phyloP scores from a whole-genome alignment of 306 rosid species.

The Trifolium dubium region DNA sequence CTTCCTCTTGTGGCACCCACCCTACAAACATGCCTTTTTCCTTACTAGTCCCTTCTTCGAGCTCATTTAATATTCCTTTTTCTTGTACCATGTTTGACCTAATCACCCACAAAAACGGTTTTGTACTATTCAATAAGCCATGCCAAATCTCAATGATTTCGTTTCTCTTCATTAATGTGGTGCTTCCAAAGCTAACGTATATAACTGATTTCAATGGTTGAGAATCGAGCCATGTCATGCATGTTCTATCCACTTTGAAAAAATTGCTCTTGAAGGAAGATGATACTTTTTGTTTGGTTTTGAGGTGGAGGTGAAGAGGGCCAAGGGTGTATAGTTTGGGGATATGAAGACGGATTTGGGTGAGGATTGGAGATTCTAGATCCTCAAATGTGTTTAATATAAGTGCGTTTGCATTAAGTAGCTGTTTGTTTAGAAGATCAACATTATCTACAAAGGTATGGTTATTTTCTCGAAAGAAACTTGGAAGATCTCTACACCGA shows the following conservation, averaged over 20 bases:
- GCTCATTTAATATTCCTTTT: conserved; percentile 24
- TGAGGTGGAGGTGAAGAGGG: conserved; percentile 55
- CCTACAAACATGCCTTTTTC: conserved; percentile 50
- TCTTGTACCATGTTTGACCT: conserved; percentile 37
- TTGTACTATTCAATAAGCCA: conserved; percentile 58
- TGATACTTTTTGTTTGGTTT: background rate
- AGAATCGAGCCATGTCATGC: conserved; percentile 61
- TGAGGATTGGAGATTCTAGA: conserved; percentile 52
- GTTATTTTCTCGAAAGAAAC: no score
- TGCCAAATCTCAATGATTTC: conserved; percentile 60
- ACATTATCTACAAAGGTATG: background rate
- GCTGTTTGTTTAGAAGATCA: conserved; percentile 2
- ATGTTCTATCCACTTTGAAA: conserved; percentile 42
- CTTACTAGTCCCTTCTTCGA: conserved; percentile 42
- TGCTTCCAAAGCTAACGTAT: conserved; percentile 65
- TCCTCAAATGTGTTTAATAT: conserved; percentile 71
- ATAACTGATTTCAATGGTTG: conserved; percentile 52
- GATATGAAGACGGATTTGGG: conserved; percentile 31
- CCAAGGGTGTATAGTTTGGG: conserved; percentile 54
- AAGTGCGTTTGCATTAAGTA: conserved; percentile 42
- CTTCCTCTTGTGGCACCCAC: conserved; percentile 72
- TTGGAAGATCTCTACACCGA: conserved; percentile 44
- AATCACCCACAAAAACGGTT: conserved; percentile 60
- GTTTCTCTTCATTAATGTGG: background rate
- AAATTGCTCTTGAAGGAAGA: background rate